Base-by-base conservation (phyloP, 805 yeast genomes). In the Candida anglica region DNA sequence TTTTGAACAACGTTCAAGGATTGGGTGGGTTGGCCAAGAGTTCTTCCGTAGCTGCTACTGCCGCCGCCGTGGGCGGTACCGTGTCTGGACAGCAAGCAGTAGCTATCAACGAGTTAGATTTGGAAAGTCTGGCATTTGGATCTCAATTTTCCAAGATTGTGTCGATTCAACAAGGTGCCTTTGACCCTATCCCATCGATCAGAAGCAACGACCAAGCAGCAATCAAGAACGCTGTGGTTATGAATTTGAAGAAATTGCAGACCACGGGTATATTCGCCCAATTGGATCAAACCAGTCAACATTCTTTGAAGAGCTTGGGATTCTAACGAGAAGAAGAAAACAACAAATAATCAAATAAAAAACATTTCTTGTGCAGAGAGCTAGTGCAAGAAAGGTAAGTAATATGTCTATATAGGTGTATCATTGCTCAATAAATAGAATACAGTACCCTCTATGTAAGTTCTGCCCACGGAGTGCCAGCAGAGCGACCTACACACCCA, bases 101-200 rank as follows among this genome's bases (percentile, higher is more conserved):
- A 26, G 69, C 66, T 19, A 59, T 66, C 22, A 57, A 56, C 25
- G 79, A 74, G 31, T 48, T 72, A 15, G 82, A 81, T 43, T 50
- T 72, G 17, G 95, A 88, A 41, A 72, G 81, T 32, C 54, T 70
- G 2, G 69, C 93, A 2, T 93, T 89, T 59, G 98, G 98, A 2
- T 81, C 96, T 0, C 77, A 81, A 33, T 93, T 77, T 58, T 85
- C 94, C 33, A 79, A 75, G 50, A 66, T 93, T 39, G 77, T 73
- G 1, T 73, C 84, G 2, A 79, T 88, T 30, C 69, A 75, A 21
- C 59, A 60, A 11, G 76, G 70, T 42, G 71, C 81, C 3, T 68
- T 75, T 43, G 97, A 93, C 58, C 96, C 97, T 2, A 53, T 78
- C 19, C 73, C 78, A 1, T 65, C 67, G 16, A 58, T 86, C 9